phyloP scores from a whole-genome alignment of 1,139 yeast species.

The Yamadazyma songkhlaensis region DNA sequence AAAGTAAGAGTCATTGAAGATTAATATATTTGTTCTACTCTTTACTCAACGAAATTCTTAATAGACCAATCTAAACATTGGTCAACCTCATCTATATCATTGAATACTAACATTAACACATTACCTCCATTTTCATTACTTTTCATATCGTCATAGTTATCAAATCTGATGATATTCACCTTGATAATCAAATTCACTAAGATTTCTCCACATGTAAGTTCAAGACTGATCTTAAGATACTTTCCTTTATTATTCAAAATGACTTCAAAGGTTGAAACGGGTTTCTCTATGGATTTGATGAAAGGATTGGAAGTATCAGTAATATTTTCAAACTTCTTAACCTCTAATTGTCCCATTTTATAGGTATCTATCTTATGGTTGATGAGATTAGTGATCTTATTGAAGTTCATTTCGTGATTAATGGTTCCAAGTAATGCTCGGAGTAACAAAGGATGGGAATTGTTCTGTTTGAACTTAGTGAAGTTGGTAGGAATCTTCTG shows the following conservation, averaged over 20 bases:
- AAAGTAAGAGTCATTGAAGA: slow-evolving; percentile 26
- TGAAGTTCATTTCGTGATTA: slow-evolving; percentile 55
- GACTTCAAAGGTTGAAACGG: slow-evolving; percentile 24
- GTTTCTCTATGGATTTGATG: slow-evolving; percentile 38
- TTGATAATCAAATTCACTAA: slow-evolving; percentile 38
- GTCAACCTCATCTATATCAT: slow-evolving; percentile 59
- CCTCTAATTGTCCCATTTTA: slow-evolving; percentile 5
- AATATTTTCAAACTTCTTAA: slow-evolving; percentile 24
- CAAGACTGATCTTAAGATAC: slow-evolving; percentile 26
- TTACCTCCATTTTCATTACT: slow-evolving; percentile 33
- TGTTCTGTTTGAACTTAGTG: slow-evolving; percentile 50
- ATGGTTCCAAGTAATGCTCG: slow-evolving; percentile 70
- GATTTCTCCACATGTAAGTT: slow-evolving; percentile 38
- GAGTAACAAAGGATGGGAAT: slow-evolving; percentile 50
- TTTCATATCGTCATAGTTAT: slow-evolving; percentile 25
- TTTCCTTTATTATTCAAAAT: slow-evolving; percentile 12
- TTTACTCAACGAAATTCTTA: slow-evolving; percentile 23
- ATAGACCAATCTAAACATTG: slow-evolving; percentile 68
- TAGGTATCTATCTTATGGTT: slow-evolving; percentile 18
- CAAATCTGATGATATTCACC: slow-evolving; percentile 32
- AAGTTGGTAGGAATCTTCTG: slow-evolving; percentile 47
- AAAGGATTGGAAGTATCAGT: slow-evolving; percentile 30
- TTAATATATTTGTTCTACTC: slow-evolving; percentile 13
- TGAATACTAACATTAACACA: slow-evolving; percentile 47
- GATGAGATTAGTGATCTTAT: slow-evolving; percentile 30